Evolutionary conservation across 257 asterid genomes (phyloP).

Genomic region (Solanum pinnatisectum): DNA sequence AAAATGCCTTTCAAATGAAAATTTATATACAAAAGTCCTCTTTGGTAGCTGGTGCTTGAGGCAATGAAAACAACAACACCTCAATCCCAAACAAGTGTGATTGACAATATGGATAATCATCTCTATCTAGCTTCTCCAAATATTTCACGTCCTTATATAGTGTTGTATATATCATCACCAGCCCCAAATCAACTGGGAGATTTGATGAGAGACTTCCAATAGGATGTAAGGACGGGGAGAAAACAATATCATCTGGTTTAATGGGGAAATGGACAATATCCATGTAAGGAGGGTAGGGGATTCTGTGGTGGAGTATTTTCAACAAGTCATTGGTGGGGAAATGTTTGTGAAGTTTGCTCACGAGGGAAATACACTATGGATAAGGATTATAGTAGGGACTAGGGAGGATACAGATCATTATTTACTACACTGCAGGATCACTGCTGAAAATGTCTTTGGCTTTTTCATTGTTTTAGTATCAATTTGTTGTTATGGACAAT

Average conservation of each 20-base stretch:
- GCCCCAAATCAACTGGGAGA: not conserved
- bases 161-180: not conserved
- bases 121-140: not conserved
- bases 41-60: not conserved
- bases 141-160: not conserved
- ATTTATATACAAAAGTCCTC: not conserved
- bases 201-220: not conserved
- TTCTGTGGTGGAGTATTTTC: not conserved
- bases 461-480: not conserved
- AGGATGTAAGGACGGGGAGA: not conserved
- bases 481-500: not conserved
- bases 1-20: not conserved
- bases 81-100: not conserved
- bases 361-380: not conserved
- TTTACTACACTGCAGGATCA: not conserved
- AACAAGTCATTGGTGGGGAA: not conserved
- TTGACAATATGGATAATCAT: not conserved
- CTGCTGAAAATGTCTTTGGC: not conserved
- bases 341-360: not conserved
- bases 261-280: not conserved
- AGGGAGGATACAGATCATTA: not conserved
- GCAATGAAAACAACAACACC: not conserved
- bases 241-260: not conserved
- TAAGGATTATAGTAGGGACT: not conserved
- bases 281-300: not conserved